These are phyloP conservation scores for Hordeum pubiflorum DNA, from an alignment of 202 grass and related monocot genomes.

Conservation along the genomic window DNA sequence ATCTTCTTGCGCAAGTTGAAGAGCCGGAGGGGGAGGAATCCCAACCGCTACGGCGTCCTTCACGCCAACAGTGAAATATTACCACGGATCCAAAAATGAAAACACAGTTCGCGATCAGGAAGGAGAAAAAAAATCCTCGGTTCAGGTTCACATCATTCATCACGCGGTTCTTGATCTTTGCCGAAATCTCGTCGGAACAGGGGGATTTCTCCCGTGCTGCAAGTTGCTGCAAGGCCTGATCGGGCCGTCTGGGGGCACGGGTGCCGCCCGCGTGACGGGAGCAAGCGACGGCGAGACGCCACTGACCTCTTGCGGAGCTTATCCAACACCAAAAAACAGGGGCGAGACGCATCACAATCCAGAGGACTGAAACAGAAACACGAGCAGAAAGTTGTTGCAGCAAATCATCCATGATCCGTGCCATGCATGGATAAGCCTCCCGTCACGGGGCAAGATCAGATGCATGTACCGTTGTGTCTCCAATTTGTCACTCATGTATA, in stretches of 20 bases:
- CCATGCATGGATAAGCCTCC: not conserved
- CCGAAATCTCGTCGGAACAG: too few relatives aligned
- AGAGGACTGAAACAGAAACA: not conserved
- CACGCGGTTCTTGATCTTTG: not conserved
- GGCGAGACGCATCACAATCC: not conserved
- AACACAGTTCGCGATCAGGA: not conserved
- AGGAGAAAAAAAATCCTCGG: not conserved
- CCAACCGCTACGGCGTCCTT: not conserved
- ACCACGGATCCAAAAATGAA: not conserved
- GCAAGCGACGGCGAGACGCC: conserved; percentile 14
- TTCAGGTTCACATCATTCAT: not conserved
- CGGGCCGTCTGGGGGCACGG: not conserved
- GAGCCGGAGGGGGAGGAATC: too few relatives aligned
- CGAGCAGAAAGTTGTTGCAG: not conserved
- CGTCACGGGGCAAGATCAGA: not conserved
- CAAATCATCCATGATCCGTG: not conserved
- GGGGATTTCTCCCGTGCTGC: not conserved
- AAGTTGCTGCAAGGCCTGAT: not conserved
- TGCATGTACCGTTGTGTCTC: not conserved
- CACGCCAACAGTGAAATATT: not conserved
- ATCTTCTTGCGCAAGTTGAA: not conserved
- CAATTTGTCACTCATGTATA: not conserved
- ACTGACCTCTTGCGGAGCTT: not conserved
- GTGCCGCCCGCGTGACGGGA: conserved; percentile 26
- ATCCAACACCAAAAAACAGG: not conserved